Evolutionary conservation across 1,284 basidiomycete species (phyloP).

Genomic region (Sanghuangporus sanghuang): DNA sequence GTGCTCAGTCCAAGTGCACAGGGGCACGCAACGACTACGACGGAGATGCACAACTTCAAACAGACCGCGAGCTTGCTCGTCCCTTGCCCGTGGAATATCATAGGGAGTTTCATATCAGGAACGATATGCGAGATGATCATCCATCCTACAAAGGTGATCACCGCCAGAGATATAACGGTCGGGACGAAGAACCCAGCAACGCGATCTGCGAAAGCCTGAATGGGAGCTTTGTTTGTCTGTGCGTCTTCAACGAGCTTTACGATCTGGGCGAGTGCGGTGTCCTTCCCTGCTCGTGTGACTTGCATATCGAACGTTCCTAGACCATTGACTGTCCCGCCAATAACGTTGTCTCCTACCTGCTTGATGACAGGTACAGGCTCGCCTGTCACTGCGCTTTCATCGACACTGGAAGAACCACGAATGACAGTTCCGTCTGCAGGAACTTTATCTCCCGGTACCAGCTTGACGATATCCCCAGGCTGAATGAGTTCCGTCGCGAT

Average conservation of each 20-base stretch:
- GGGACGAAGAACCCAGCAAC: conserved; percentile 97
- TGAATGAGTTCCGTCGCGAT: conserved; percentile 94
- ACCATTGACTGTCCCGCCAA: conserved; percentile 97
- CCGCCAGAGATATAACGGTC: conserved; percentile 78
- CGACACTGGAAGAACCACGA: conserved; percentile 81
- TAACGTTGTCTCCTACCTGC: conserved; percentile 76
- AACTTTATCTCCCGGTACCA: conserved; percentile 95
- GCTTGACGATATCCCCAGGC: conserved; percentile 89
- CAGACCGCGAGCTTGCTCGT: conserved; percentile 88
- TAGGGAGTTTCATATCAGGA: conserved; percentile 60
- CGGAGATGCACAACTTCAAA: conserved; percentile 96
- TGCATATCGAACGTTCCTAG: conserved; percentile 94
- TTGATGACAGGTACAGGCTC: conserved; percentile 92
- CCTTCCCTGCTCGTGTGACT: conserved; percentile 92
- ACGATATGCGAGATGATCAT: conserved; percentile 70
- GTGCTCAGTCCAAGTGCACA: conserved; percentile 96
- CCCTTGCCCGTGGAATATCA: conserved; percentile 81
- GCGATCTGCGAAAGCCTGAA: conserved; percentile 94
- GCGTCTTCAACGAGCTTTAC: conserved; percentile 97
- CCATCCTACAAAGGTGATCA: conserved; percentile 85
- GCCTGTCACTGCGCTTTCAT: conserved; percentile 97
- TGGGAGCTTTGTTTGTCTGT: conserved; percentile 96
- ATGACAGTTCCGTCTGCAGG: conserved; percentile 93
- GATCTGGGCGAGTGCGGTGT: conserved; percentile 95
- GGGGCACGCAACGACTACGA: conserved; percentile 97